Evolutionary conservation across 2,329 filamentous ascomycete genomes (phyloP).

Genomic region (Saccharata proteae): DNA sequence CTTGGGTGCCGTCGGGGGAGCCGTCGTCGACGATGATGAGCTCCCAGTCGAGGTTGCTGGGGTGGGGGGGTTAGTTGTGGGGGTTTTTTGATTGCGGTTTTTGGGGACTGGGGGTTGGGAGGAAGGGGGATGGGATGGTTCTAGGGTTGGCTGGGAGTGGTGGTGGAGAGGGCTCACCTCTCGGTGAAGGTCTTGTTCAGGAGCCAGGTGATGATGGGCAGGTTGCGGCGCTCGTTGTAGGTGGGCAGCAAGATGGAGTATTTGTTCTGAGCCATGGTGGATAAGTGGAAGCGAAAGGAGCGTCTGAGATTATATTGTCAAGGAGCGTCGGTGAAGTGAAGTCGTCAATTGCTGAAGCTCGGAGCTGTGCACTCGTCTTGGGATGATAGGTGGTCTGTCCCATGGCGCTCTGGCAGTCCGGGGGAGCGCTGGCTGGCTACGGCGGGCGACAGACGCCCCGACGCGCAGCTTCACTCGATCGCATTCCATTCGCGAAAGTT

Average conservation of each 20-base stretch:
- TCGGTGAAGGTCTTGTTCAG: slow-evolving; percentile 85
- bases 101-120: slow-evolving; percentile 7
- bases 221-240: slow-evolving; percentile 95
- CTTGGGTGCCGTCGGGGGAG: slow-evolving; percentile 89
- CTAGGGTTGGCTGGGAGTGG: neutral
- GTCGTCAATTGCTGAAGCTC: too few species aligned
- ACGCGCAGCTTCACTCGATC: too few species aligned
- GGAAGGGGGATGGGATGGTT: neutral
- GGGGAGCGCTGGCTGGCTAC: too few species aligned
- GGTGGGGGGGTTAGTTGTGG: slow-evolving; percentile 5
- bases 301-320: slow-evolving; percentile 4
- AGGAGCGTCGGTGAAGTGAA: too few species aligned
- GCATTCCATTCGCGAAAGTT: too few species aligned
- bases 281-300: slow-evolving; percentile 1
- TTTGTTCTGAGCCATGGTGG: slow-evolving; percentile 34
- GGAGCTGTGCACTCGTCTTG: too few species aligned
- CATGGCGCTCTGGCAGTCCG: too few species aligned
- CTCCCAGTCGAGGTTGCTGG: slow-evolving; percentile 91
- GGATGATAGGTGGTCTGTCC: too few species aligned
- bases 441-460: too few species aligned
- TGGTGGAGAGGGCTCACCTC: slow-evolving; percentile 44
- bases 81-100: slow-evolving; percentile 1
- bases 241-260: slow-evolving; percentile 97
- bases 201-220: slow-evolving; percentile 91
- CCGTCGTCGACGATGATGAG: slow-evolving; percentile 97